Percentiles rank a stretch among this genome's conserved stretches.
These are phyloP conservation scores for Xylariaceae sp. DNA, from an alignment of 2,329 filamentous ascomycete species.

Conservation along the genomic window DNA sequence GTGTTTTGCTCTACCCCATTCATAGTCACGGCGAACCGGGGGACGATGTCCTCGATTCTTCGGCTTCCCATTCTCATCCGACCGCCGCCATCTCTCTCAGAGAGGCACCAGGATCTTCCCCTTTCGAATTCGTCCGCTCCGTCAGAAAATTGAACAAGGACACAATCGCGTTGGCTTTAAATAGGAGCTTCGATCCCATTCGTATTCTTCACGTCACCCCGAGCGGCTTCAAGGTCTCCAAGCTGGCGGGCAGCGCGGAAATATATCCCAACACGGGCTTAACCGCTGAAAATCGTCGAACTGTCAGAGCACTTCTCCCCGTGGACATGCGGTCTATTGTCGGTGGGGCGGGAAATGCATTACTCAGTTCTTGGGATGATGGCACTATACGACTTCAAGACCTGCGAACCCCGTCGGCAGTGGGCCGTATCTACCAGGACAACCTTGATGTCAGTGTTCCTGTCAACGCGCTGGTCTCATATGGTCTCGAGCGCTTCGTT, in stretches of 20 bases:
- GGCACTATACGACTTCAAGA: conserved; percentile 48
- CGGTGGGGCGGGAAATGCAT: conserved; percentile 34
- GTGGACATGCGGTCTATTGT: conserved; percentile 33
- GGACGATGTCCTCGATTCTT: conserved; percentile 9
- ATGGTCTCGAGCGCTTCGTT: conserved; percentile 47
- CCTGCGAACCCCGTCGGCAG: conserved; percentile 41
- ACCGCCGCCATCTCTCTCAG: conserved; percentile 22
- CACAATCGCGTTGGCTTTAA: conserved; percentile 42
- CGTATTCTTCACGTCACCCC: conserved; percentile 43
- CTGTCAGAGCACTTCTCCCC: conserved; percentile 43
- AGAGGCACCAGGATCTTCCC: conserved; percentile 9
- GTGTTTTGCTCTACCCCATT: conserved; percentile 34
- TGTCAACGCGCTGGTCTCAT: conserved; percentile 44
- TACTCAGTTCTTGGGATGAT: conserved; percentile 50
- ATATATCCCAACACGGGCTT: conserved; percentile 26
- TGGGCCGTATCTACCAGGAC: conserved; percentile 48
- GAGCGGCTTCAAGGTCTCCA: conserved; percentile 37
- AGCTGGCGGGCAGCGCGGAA: conserved; percentile 31
- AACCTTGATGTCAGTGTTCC: conserved; percentile 44
- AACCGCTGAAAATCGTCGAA: conserved; percentile 31
- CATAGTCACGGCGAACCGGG: conserved; percentile 11
- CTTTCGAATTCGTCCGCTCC: conserved; percentile 29
- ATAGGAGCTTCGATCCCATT: conserved; percentile 39
- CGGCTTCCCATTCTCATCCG: conserved; percentile 13
- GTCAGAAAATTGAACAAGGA: conserved; percentile 44